These are phyloP conservation scores for Candida xiaguanensis DNA, from an alignment of 805 yeast genomes.

Conservation along the genomic window DNA sequence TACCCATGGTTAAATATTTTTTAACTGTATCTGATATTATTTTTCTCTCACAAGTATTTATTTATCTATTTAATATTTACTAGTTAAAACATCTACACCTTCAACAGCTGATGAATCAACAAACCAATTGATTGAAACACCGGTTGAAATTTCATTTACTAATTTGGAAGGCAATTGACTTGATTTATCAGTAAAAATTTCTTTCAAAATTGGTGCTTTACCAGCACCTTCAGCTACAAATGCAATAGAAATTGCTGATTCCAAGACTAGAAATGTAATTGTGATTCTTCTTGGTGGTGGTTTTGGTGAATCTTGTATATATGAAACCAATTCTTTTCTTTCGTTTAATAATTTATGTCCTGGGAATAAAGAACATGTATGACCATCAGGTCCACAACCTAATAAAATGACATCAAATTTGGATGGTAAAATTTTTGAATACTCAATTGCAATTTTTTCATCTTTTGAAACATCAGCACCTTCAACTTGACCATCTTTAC, in stretches of 20 bases:
- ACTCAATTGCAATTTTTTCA: conserved; percentile 54
- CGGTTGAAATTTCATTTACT: conserved; percentile 53
- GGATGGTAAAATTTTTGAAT: conserved; percentile 54
- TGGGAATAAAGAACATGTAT: conserved; percentile 90
- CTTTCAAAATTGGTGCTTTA: conserved; percentile 67
- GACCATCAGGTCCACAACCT: conserved; percentile 97
- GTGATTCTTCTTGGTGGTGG: conserved; percentile 93
- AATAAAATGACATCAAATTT: conserved; percentile 65
- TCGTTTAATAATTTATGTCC: conserved; percentile 68
- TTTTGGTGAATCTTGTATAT: conserved; percentile 81
- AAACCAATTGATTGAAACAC: conserved; percentile 70
- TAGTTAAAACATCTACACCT: conserved; percentile 48
- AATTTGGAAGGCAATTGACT: conserved; percentile 64
- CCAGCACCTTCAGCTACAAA: conserved; percentile 90
- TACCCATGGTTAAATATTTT: conserved; percentile 13
- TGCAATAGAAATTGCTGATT: conserved; percentile 51
- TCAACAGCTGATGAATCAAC: conserved; percentile 74
- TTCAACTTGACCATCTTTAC: conserved; percentile 39
- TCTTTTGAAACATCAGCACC: conserved; percentile 48
- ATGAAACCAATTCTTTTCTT: conserved; percentile 48
- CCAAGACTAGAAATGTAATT: conserved; percentile 74
- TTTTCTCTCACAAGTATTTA: not conserved
- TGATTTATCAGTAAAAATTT: conserved; percentile 57
- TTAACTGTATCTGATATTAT: not conserved
- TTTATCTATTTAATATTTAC: conserved; percentile 28